Evolutionary conservation across 805 yeast genomes (phyloP).

Genomic region (Candida quercuum): DNA sequence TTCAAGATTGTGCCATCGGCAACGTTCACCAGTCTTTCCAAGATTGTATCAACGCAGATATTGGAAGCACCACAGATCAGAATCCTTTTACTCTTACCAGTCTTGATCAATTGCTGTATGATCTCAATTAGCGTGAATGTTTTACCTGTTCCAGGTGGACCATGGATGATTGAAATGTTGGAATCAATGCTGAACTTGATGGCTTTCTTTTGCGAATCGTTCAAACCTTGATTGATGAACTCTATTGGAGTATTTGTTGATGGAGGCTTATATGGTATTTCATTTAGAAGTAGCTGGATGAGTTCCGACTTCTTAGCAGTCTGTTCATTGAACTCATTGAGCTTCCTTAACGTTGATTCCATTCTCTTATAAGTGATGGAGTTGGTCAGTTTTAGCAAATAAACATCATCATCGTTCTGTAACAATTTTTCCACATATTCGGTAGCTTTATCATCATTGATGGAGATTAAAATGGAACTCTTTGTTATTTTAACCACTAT

Average conservation of each 20-base stretch:
- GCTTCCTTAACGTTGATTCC: conserved; percentile 68
- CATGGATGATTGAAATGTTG: conserved; percentile 60
- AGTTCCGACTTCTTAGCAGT: conserved; percentile 28
- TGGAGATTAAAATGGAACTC: not conserved
- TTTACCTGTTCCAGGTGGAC: conserved; percentile 79
- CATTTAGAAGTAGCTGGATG: conserved; percentile 44
- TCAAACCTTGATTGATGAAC: conserved; percentile 39
- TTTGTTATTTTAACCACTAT: not conserved
- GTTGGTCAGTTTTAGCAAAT: conserved; percentile 55
- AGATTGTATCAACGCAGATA: conserved; percentile 83
- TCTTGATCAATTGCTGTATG: conserved; percentile 65
- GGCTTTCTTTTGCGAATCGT: conserved; percentile 64
- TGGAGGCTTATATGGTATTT: conserved; percentile 11
- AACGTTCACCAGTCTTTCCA: conserved; percentile 61
- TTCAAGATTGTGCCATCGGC: conserved; percentile 17
- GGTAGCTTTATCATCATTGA: conserved; percentile 26
- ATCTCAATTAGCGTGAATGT: conserved; percentile 83
- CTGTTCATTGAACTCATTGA: conserved; percentile 43
- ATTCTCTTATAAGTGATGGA: conserved; percentile 72
- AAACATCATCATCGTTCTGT: conserved; percentile 39
- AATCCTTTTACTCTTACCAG: conserved; percentile 49
- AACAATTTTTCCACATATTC: conserved; percentile 45
- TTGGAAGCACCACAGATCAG: conserved; percentile 94
- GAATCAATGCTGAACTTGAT: conserved; percentile 57
- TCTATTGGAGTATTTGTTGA: conserved; percentile 12